Base-by-base conservation (phyloP, 140 eudicot genomes). In the Bidens hawaiensis region DNA sequence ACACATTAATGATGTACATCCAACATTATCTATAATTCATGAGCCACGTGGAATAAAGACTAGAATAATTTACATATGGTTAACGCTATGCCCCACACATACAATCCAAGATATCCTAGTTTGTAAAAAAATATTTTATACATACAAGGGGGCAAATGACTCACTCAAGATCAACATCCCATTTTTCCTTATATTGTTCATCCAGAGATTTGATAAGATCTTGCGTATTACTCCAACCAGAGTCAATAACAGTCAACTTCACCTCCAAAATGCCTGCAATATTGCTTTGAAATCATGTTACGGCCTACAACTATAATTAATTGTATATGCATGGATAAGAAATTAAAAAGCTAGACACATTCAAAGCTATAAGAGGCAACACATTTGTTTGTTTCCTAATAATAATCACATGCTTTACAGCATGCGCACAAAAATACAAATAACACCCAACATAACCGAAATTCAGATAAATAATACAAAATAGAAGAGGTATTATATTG, bases 91-190 rank as follows among this genome's bases (percentile, higher is more conserved):
- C 48, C 53, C 48, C 53, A 70, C 16, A 19, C 52, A 21, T 23
- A 63, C 43, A 54, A 22, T 53, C 60, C 60, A 54, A 63, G 34
- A 72, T 7, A 16, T 16, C 42, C 54, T 60, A 60, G 18, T 31
- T 38, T 48, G 69, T 24, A 48, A 53, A 18, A n/a, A 23, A 28
- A 17, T 1, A 41, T 42, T 34, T 22, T 21, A 24, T 59, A 21
- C 65, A 56, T 24, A 62, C 17, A 16, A 43, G 26, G 16, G 12
- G 48, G 14, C 27, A 60, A 66, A 45, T 16, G 64, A 76, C 94
- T 81, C 70, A 90, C 96, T 38, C 69, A 18, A 54, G 40, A 81
- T 55, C 76, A 57, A 75, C 76, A 43, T 71, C 69, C 98, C 94
- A 90, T 2, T 71, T 60, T 51, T 78, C 86, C 47, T 64, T 74